Base-by-base conservation (phyloP, 2,329 filamentous ascomycete species). In the Harringtonia lauricola region DNA sequence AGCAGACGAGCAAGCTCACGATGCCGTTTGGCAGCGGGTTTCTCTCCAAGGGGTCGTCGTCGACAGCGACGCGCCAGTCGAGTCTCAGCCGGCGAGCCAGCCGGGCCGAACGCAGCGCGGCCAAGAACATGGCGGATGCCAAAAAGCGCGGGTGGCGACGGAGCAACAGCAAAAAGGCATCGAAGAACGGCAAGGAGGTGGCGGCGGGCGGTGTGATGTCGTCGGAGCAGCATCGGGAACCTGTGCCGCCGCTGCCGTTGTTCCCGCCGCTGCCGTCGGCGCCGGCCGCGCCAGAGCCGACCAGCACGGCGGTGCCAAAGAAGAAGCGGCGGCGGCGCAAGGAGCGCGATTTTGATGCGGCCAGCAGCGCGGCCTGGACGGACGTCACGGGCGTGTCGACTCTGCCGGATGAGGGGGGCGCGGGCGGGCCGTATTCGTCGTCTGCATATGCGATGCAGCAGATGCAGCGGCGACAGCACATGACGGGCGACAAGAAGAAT, bases 41-140 rank as follows among this genome's bases (percentile, higher is more conserved):
- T 13, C 28, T 17, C 8, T 58, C 63, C 8, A 52, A 63, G 4
- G 56, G 61, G 2, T 10, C 22, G 7, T 60, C 64, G 8, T 50
- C 57, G 6, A 15, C n/a, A n/a, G n/a, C 41, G 59, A 64, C 45
- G 51, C 64, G 47, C 29, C 63, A 62, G 36, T 57, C 64, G 1
- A 66, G 65, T 35, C 57, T 76, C 7, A 66, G 57, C 44, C 62
- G 73, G 29, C 66, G 64, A 22, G 65, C 64, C 31, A 79, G 74
- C 52, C 68, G 76, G 34, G 76, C 76, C 2, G 72, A 76, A 54
- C 64, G 74, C 24, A 77, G 75, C 45, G 76, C 76, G 7, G 69
- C 74, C 10, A 79, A 74, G 59, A 81, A 81, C 51, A 74, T 81
- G 24, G 66, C 71, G 17, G 76, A 80, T 48, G 76, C 76, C 2